These are phyloP conservation scores for Strobilomyces dryophilus DNA, from an alignment of 768 basidiomycete species.

Conservation along the genomic window DNA sequence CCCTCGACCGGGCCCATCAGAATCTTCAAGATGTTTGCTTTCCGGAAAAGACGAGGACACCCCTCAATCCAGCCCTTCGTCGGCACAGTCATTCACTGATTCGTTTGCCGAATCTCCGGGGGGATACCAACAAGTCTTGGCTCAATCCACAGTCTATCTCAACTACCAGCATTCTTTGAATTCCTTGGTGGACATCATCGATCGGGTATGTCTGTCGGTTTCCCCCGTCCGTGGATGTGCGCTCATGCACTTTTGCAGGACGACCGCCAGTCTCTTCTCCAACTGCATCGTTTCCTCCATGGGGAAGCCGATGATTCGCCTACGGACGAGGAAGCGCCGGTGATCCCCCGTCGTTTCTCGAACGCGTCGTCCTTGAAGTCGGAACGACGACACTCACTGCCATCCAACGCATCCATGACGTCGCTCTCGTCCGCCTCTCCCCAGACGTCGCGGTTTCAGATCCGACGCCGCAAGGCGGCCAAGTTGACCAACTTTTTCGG, in stretches of 20 bases:
- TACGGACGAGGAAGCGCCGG: slow-evolving; percentile 16
- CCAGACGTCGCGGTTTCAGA: slow-evolving; percentile 52
- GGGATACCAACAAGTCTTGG: slow-evolving; percentile 20
- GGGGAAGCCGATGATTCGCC: slow-evolving; percentile 22
- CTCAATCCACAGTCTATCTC: slow-evolving; percentile 53
- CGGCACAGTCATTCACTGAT: slow-evolving; percentile 18
- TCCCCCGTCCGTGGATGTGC: neutral
- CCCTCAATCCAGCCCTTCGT: slow-evolving; percentile 18
- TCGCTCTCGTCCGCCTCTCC: slow-evolving; percentile 50
- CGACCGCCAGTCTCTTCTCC: slow-evolving; percentile 67
- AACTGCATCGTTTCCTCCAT: slow-evolving; percentile 67
- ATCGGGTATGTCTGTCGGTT: slow-evolving; percentile 51
- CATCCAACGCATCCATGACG: slow-evolving; percentile 55
- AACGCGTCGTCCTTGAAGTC: slow-evolving; percentile 43
- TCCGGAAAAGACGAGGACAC: slow-evolving; percentile 21
- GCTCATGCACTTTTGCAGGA: slow-evolving; percentile 44
- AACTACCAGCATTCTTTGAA: slow-evolving; percentile 80
- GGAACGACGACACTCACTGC: slow-evolving; percentile 69
- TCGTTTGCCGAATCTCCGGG: slow-evolving; percentile 16
- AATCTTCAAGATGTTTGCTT: slow-evolving; percentile 54
- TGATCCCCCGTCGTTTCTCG: slow-evolving; percentile 25
- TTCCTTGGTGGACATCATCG: slow-evolving; percentile 76
- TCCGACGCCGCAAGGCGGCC: slow-evolving; percentile 68
- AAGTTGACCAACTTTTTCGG: slow-evolving; percentile 88
- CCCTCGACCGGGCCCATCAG: slow-evolving; percentile 56